Base-by-base conservation (phyloP, 805 yeast genomes). In the Ogataea pini region DNA sequence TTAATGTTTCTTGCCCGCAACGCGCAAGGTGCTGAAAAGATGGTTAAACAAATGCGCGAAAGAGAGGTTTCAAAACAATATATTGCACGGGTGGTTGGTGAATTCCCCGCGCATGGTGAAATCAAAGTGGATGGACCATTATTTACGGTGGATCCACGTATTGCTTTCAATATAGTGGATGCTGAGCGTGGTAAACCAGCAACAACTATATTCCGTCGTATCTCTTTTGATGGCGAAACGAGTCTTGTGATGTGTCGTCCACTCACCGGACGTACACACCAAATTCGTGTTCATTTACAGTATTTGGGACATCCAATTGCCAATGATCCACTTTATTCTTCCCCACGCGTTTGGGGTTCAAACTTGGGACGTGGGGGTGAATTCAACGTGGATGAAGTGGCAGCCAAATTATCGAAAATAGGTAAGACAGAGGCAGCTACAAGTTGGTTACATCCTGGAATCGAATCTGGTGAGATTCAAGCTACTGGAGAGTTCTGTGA, bases 191-290 rank as follows among this genome's bases (percentile, higher is more conserved):
- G 86, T 3, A 89, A 87, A 59, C 82, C 80, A 14, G 91, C 97
- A 6, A 77, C 67, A 44, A 94, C 99, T 0, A 64, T 72, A 12
- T 94, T 92, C 67, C 70, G 65, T 48, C 73, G 87, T 41, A 69
- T 86, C 0, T 76, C 86, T n/a, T 87, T 76, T 60, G 89, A 91
- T 67, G 79, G 86, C 1, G 61, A 75, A 36, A 57, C 72, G 59
- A 80, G 89, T 46, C 75, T 94, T 22, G 96, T 94, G 3, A 74
- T 81, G 51, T 92, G 98, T 67, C 77, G 73, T 55, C 99, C 99
- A 1, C 69, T 78, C 14, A 92, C 99, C 0, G 99, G 99, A 0
- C 75, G 99, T 61, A 89, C 97, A 0, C 99, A 92, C 65, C 99
- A 92, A 64, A 90, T 94, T 43, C 73, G 99, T 51, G 96, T 94